Percentiles rank a stretch among this genome's conserved stretches.
These are phyloP conservation scores for Aspergillus texensis DNA, from an alignment of 2,329 filamentous ascomycete genomes.

Conservation along the genomic window DNA sequence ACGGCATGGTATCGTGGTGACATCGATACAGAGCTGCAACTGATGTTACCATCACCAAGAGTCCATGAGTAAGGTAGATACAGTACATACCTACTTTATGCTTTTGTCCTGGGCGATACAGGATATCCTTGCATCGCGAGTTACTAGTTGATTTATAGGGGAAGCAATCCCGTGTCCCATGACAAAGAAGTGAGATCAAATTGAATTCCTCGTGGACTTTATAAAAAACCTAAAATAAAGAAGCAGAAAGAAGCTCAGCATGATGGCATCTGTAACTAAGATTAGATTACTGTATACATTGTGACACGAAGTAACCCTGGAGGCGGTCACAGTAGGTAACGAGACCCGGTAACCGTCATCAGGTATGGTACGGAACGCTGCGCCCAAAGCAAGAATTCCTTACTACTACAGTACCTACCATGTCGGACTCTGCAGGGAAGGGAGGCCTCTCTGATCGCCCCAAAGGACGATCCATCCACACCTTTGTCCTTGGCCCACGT, in stretches of 20 bases:
- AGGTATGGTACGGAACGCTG: neutral
- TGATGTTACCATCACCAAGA: neutral
- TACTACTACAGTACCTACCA: constrained; percentile 9
- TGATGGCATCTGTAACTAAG: no score
- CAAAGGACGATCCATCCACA: constrained; percentile 28
- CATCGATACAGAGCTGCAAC: neutral
- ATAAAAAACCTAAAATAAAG: neutral
- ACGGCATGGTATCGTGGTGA: neutral
- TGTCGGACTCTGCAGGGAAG: constrained; percentile 23
- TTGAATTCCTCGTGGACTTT: neutral
- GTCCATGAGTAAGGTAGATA: neutral
- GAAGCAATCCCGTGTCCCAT: neutral
- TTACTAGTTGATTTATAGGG: neutral
- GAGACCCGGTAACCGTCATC: neutral
- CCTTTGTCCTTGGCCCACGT: constrained; percentile 38
- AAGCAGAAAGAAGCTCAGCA: neutral
- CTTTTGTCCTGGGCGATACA: neutral
- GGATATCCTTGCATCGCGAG: neutral
- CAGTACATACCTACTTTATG: neutral
- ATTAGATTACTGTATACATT: neutral
- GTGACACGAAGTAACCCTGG: neutral
- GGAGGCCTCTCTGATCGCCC: constrained; percentile 26
- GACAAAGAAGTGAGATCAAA: neutral
- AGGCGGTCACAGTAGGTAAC: neutral
- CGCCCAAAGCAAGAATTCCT: neutral